These are phyloP conservation scores for Sergeia podlipaevii DNA, from an alignment of 208 protist genomes.

Conservation along the genomic window DNA sequence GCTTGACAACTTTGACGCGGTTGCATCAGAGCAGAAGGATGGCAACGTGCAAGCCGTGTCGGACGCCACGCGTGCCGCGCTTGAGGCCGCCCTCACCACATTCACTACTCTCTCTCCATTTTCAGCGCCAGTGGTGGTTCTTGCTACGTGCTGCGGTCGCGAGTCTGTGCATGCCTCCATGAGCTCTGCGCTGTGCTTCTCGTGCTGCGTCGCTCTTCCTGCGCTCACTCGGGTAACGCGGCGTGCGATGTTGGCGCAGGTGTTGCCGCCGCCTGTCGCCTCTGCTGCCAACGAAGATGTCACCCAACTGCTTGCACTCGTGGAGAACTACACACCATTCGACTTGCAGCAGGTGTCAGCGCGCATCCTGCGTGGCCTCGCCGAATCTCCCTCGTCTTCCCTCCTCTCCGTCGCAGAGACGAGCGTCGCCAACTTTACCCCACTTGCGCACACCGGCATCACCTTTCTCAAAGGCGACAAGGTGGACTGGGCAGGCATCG, in stretches of 20 bases:
- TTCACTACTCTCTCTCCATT: slow-evolving; percentile 33
- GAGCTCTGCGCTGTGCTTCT: slow-evolving; percentile 62
- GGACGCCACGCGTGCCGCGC: slow-evolving; percentile 42
- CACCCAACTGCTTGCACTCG: slow-evolving; percentile 33
- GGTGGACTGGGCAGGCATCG: slow-evolving; percentile 78
- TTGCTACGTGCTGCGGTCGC: slow-evolving; percentile 62
- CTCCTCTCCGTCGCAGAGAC: slow-evolving; percentile 25
- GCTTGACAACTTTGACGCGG: slow-evolving; percentile 82
- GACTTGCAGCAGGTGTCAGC: slow-evolving; percentile 55
- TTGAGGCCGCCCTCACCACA: slow-evolving; percentile 49
- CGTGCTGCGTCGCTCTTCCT: slow-evolving; percentile 48
- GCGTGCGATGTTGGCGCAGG: slow-evolving; percentile 41
- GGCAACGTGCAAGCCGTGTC: slow-evolving; percentile 57
- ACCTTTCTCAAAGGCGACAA: slow-evolving; percentile 72
- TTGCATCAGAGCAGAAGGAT: slow-evolving; percentile 75
- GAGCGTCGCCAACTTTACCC: slow-evolving; percentile 51
- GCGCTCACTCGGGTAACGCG: slow-evolving; percentile 52
- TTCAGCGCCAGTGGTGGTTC: slow-evolving; percentile 33
- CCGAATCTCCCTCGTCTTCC: too few species aligned
- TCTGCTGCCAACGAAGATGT: slow-evolving; percentile 21
- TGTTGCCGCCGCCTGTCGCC: slow-evolving; percentile 51
- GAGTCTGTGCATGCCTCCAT: slow-evolving; percentile 69
- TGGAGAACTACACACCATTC: slow-evolving; percentile 91
- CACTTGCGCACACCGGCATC: slow-evolving; percentile 81
- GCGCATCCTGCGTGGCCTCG: slow-evolving; percentile 32